Conservation (phyloP, 352 stramenopile genomes). For the Blastocystis sp. region DNA sequence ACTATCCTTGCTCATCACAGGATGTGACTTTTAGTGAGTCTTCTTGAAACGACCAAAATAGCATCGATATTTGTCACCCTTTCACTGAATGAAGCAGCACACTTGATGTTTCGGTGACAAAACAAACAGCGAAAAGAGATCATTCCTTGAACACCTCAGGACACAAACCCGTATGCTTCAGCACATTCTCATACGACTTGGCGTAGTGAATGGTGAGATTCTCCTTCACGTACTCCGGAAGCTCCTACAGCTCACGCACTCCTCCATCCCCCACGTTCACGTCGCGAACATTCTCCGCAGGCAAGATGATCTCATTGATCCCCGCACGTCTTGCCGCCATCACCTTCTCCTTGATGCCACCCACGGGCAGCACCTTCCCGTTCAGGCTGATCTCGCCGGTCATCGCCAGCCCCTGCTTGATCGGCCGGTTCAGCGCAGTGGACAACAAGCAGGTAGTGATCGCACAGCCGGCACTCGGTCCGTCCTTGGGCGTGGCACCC, state of each 20-base stretch:
- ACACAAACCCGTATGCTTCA: conserved; percentile 67
- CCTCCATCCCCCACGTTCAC: conserved; percentile 78
- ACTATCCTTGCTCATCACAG: too few relatives aligned
- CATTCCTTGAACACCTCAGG: conserved; percentile 36
- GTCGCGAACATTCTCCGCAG: conserved; percentile 88
- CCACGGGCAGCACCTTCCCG: conserved; percentile 95
- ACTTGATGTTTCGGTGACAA: too few relatives aligned
- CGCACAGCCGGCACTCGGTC: conserved; percentile 91
- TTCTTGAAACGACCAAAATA: too few relatives aligned
- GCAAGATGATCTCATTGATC: conserved; percentile 89
- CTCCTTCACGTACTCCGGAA: conserved; percentile 92
- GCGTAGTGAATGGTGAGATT: conserved; percentile 92
- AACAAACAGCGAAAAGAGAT: neutral
- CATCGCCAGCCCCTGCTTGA: conserved; percentile 93
- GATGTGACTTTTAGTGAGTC: too few relatives aligned
- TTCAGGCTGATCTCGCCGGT: conserved; percentile 92
- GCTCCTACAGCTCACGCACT: conserved; percentile 72
- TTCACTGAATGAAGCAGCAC: too few relatives aligned
- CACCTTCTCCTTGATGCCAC: conserved; percentile 98
- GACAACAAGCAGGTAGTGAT: conserved; percentile 93
- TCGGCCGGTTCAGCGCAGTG: conserved; percentile 73
- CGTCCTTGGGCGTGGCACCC: conserved; percentile 95
- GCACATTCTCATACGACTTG: conserved; percentile 90
- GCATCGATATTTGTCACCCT: too few relatives aligned
- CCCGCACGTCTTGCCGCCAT: conserved; percentile 92